Percentiles rank a stretch among this genome's conserved stretches.
Conservation (phyloP, 345 rosid genomes). For the Brassica rapa region DNA sequence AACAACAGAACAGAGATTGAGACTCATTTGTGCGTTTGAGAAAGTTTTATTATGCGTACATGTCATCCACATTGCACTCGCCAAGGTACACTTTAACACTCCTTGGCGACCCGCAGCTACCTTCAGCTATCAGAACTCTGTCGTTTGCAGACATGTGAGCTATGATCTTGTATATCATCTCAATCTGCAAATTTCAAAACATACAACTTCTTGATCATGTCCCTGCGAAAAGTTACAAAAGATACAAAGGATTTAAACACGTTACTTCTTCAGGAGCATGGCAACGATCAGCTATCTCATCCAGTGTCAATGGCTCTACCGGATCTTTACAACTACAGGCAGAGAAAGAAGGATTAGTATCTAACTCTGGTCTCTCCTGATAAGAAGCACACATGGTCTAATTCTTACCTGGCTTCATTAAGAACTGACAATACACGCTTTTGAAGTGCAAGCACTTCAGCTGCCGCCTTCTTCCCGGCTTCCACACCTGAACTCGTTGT, state of each 20-base stretch:
- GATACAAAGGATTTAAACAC: background rate
- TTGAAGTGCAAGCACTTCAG: constrained; percentile 93
- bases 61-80: constrained; percentile 78
- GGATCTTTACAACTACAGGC: constrained; percentile 88
- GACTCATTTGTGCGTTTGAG: constrained; percentile 16
- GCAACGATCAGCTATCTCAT: constrained; percentile 88
- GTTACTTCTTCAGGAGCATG: constrained; percentile 82
- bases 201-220: constrained; percentile 19
- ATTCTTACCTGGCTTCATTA: constrained; percentile 81
- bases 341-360: background rate
- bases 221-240: background rate
- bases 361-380: constrained; percentile 12
- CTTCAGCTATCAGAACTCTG: constrained; percentile 90
- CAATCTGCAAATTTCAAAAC: constrained; percentile 59
- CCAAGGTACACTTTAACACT: constrained; percentile 85
- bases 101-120: constrained; percentile 88
- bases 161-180: constrained; percentile 95
- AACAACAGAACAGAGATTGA: constrained; percentile 7
- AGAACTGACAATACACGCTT: constrained; percentile 92
- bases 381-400: constrained; percentile 6
- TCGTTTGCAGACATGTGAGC: constrained; percentile 95
- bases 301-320: constrained; percentile 81
- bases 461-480: constrained; percentile 98
- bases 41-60: constrained; percentile 49
- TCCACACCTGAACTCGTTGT: constrained; percentile 70